Evolutionary conservation across 768 basidiomycete species (phyloP).

Genomic region (Auriscalpium vulgare): DNA sequence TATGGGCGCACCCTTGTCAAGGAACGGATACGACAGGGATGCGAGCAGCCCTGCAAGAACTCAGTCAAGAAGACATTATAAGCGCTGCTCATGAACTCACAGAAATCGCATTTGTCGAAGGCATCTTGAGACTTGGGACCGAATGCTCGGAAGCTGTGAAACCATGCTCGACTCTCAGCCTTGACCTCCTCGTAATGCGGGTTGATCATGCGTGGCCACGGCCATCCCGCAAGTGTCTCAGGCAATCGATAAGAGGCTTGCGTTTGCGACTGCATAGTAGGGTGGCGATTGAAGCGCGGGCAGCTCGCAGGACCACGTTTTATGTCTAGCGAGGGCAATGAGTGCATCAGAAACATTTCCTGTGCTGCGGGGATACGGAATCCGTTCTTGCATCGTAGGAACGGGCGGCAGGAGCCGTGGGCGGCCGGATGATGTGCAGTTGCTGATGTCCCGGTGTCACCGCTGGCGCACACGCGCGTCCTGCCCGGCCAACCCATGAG

Average conservation of each 20-base stretch:
- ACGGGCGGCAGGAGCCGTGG: no score
- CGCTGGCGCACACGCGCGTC: no score
- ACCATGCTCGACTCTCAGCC: constrained; percentile 10
- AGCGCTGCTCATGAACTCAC: constrained; percentile 3
- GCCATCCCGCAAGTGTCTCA: constrained; percentile 10
- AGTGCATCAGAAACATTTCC: no score
- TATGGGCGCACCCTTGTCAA: constrained; percentile 24
- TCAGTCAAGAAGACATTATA: no score
- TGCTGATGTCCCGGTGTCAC: no score
- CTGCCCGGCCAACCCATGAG: no score
- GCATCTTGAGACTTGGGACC: constrained; percentile 4
- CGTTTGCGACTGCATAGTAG: not conserved
- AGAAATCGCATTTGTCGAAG: constrained; percentile 15
- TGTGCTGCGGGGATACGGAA: no score
- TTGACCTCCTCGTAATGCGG: constrained; percentile 12
- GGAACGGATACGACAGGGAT: constrained; percentile 28
- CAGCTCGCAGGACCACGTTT: no score
- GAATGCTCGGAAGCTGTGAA: constrained; percentile 10
- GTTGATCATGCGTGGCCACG: constrained; percentile 13
- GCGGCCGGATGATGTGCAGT: no score
- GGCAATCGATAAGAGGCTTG: constrained; percentile 1
- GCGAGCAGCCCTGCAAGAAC: constrained; percentile 27
- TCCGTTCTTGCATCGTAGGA: no score
- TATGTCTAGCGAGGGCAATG: no score
- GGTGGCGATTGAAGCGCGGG: no score